These are phyloP conservation scores for Magnolia sinica DNA, from an alignment of 164 flowering plant species.

Conservation along the genomic window DNA sequence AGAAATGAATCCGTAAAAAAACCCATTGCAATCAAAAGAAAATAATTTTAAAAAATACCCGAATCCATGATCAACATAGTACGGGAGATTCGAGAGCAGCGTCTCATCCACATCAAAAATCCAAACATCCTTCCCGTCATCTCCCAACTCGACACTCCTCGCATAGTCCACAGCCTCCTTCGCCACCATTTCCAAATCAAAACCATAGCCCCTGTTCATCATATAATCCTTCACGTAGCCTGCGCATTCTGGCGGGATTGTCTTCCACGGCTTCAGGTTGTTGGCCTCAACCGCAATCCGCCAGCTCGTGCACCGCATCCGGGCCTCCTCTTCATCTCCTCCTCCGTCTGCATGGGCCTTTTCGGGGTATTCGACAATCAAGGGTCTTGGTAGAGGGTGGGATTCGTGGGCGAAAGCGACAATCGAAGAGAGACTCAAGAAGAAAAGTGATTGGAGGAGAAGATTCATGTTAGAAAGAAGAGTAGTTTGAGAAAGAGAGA, in stretches of 20 bases:
- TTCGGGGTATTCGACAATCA: conserved; percentile 49
- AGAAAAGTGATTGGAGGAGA: conserved; percentile 7
- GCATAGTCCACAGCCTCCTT: conserved; percentile 60
- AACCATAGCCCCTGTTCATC: conserved; percentile 44
- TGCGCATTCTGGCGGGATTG: conserved; percentile 61
- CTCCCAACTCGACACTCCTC: conserved; percentile 36
- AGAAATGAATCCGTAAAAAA: background rate
- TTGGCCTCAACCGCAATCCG: conserved; percentile 81
- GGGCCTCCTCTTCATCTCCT: conserved; percentile 25
- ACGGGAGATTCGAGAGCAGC: conserved; percentile 81
- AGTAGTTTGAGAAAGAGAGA: background rate
- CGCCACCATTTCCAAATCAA: conserved; percentile 64
- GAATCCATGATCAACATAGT: conserved; percentile 64
- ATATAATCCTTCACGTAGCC: conserved; percentile 66
- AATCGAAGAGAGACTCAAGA: conserved; percentile 20
- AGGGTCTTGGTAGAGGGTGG: conserved; percentile 53
- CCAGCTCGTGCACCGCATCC: conserved; percentile 70
- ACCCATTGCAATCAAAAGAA: background rate
- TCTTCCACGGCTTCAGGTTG: conserved; percentile 77
- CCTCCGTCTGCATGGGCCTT: conserved; percentile 11
- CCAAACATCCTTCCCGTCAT: conserved; percentile 83
- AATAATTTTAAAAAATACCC: conserved; percentile 39
- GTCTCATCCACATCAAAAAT: conserved; percentile 92
- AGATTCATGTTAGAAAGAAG: conserved; percentile 18
- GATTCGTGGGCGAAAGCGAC: conserved; percentile 23